Evolutionary conservation across 1,139 yeast genomes (phyloP).

Genomic region (Barnettozyma hawaiiensis): DNA sequence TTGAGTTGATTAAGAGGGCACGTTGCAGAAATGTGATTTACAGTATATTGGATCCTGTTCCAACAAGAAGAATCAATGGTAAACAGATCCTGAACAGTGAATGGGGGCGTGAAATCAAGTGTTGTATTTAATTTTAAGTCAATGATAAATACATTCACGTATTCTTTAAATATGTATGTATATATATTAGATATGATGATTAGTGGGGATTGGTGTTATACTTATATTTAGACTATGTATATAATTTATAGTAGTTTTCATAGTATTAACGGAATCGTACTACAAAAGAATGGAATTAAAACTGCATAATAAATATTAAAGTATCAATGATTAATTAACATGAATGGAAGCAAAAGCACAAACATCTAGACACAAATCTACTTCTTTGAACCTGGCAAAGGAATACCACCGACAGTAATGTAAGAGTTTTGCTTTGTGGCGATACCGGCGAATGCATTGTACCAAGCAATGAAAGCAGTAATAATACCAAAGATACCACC

Average conservation of each 20-base stretch:
- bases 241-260: no score
- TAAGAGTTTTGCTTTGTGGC: slow-evolving; percentile 61
- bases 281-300: neutral
- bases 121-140: slow-evolving; percentile 17
- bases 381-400: slow-evolving; percentile 37
- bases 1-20: slow-evolving; percentile 74
- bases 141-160: neutral
- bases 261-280: no score
- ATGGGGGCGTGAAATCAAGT: slow-evolving; percentile 82
- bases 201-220: no score
- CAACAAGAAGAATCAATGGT: slow-evolving; percentile 80
- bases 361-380: neutral
- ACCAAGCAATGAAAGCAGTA: slow-evolving; percentile 68
- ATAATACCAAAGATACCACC: slow-evolving; percentile 65
- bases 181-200: neutral
- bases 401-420: slow-evolving; percentile 47
- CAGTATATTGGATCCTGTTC: slow-evolving; percentile 87
- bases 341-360: no score
- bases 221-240: no score
- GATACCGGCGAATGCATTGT: slow-evolving; percentile 72
- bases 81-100: slow-evolving; percentile 85
- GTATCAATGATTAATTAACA: neutral
- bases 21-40: slow-evolving; percentile 89
- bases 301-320: neutral
- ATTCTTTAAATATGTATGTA: no score